phyloP scores from a whole-genome alignment of 2,329 filamentous ascomycete genomes.

The Venturia nashicola region DNA sequence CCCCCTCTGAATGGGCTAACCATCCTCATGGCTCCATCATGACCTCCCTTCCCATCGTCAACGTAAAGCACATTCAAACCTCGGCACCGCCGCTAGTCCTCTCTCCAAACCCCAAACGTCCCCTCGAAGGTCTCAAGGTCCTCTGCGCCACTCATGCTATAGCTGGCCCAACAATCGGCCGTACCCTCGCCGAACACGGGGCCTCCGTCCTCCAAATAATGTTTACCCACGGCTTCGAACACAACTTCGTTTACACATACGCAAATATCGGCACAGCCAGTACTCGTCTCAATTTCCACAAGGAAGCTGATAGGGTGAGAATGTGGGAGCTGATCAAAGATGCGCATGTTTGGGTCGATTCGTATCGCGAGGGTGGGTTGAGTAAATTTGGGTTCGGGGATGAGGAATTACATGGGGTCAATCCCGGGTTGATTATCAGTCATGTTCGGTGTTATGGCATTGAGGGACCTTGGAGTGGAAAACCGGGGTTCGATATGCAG shows the following conservation, averaged over 20 bases:
- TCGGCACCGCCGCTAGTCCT: neutral
- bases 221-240: neutral
- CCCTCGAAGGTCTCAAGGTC: conserved; percentile 1
- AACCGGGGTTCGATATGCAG: conserved; percentile 6
- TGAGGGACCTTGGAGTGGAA: neutral
- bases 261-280: neutral
- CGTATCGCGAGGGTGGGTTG: neutral
- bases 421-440: neutral
- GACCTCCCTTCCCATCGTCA: neutral
- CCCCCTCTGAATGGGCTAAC: neutral
- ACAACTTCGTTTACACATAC: conserved; percentile 4
- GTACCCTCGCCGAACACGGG: conserved; percentile 1
- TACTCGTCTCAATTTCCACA: neutral
- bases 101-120: neutral
- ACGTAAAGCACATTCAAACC: neutral
- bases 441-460: neutral
- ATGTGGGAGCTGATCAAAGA: neutral
- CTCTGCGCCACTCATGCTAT: conserved; percentile 1
- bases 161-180: neutral
- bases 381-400: neutral
- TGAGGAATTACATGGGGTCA: neutral
- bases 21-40: neutral
- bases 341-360: neutral
- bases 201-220: conserved; percentile 1
- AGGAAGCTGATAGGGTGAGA: neutral